Evolutionary conservation across 2,329 filamentous ascomycete genomes (phyloP), one percentile per base, ranked within the genome.

Genomic region (Trichoderma afroharzianum): DNA sequence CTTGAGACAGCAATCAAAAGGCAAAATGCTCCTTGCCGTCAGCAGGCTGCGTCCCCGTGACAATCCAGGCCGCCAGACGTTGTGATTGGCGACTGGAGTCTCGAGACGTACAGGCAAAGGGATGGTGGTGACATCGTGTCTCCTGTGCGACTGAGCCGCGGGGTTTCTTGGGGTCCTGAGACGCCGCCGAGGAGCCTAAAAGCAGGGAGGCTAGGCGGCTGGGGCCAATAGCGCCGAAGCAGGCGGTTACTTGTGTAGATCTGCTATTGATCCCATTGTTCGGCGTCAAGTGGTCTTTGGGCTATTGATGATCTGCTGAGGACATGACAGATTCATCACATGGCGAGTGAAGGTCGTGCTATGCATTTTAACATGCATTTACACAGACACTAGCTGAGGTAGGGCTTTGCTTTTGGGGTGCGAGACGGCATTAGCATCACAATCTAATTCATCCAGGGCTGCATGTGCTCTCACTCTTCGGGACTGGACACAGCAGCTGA

Each of bases 31-130:
- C 43, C 57, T 43, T n/a, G n/a, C 36, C 55, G 66, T 68, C 66
- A 68, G 55, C 66, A 68, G 66, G 55, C 36, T 21, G 55, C 66
- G 28, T 55, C 66, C 64, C 53, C 66, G 66, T 68, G 66, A 68
- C 36, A 28, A 50, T 59, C 39, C 64, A 30, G 53, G 66, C 26
- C 53, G 55, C 33, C 36, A 11, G 55, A 30, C 14, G 66, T 57
- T 47, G 18, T 68, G 66, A 68, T 59, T 68, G 66, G 66, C 55
- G 32, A 61, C 55, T 53, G 47, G 55, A 61, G 50, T 43, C 36
- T 68, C 55, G 66, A 59, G 66, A 26, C 43, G 66, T 33, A 47
- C 43, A 15, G 30, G 55, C 26, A 43, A 61, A 15, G 47, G 55
- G 30, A 11, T 12, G 66, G 30, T 43, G 66, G 66, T 68, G 26